Percentiles rank a stretch among this genome's conserved stretches.
phyloP scores from a whole-genome alignment of 192 early-diverging fungal species.

The Coemansia sp. region DNA sequence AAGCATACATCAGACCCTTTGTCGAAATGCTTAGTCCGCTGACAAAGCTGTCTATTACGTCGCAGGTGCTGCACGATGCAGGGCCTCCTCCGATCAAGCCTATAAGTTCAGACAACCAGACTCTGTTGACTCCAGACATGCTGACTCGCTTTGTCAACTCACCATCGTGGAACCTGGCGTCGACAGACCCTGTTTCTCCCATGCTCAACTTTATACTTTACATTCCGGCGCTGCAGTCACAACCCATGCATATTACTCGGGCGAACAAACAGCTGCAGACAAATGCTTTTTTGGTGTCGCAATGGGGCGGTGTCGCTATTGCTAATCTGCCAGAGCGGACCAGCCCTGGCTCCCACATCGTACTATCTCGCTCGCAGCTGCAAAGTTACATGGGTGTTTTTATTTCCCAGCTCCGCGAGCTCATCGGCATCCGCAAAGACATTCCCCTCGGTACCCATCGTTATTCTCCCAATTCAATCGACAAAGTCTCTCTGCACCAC shows the following conservation, averaged over 20 bases:
- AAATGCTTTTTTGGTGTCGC: conserved; percentile 90
- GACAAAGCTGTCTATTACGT: conserved; percentile 74
- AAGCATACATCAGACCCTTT: conserved; percentile 70
- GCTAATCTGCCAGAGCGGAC: conserved; percentile 35
- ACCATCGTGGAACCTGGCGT: conserved; percentile 95
- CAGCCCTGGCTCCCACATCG: conserved; percentile 17
- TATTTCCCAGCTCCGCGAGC: conserved; percentile 74
- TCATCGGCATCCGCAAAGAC: conserved; percentile 76
- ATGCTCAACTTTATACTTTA: conserved; percentile 91
- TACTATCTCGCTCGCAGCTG: conserved; percentile 55
- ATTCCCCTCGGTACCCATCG: conserved; percentile 6
- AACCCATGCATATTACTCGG: conserved; percentile 70
- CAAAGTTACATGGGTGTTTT: conserved; percentile 77
- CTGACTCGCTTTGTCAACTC: conserved; percentile 93
- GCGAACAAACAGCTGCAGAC: conserved; percentile 29
- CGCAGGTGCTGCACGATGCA: conserved; percentile 86
- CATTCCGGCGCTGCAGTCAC: conserved; percentile 66
- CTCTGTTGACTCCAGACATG: conserved; percentile 64
- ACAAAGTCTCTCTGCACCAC: conserved; percentile 42
- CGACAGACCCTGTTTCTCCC: conserved; percentile 75
- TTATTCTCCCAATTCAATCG: neutral
- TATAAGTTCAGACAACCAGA: conserved; percentile 22
- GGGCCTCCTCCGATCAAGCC: conserved; percentile 69
- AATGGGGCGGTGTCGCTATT: conserved; percentile 92
- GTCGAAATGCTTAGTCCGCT: conserved; percentile 66